Base-by-base conservation (phyloP, 2,329 filamentous ascomycete genomes). In the Cordyceps pruinosa region DNA sequence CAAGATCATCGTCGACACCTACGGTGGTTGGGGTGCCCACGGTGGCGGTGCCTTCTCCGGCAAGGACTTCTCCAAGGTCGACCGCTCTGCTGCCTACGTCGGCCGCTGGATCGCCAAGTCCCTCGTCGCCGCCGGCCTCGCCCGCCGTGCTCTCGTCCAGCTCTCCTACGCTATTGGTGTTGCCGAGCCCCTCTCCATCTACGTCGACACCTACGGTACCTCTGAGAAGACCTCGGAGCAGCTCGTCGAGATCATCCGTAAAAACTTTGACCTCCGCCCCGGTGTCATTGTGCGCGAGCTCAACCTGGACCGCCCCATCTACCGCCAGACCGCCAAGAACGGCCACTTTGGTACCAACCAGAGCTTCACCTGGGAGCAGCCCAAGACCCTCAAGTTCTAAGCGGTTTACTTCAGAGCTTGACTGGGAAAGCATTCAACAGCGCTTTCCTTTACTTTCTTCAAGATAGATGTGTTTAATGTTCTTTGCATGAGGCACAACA, bases 51-150 rank as follows among this genome's bases (percentile, higher is more conserved):
- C 94, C 76, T 99, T 99, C 89, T 97, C 94, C 70, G 94, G 94
- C 71, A 99, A 99, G 88, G 94, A 99, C 77, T 99, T 97, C 86
- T 97, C 91, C 84, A 99, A 99, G 86, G 94, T 99, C 77, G 94
- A 99, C 75, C 90, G 94, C 69, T 97, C 94, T 55, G 94, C 94
- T 65, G 94, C 94, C 71, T 99, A 99, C 81, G 86, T 97, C 67
- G 92, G 84, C 66, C 91, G 94, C 74, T 99, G 94, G 94, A 92
- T 99, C 75, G 94, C 94, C 79, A 99, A 99, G 85, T 99, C 94
- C 42, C 85, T 99, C 64, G 90, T 99, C 67, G 78, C 86, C 69
- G 89, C 93, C 68, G 87, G 88, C 69, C 88, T 99, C 61, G 89
- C 89, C 69, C 92, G 94, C 71, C 92, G 94, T 75, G 89, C 85